Percentiles rank a stretch among this genome's conserved stretches.
These are phyloP conservation scores for Phaeosphaeria sp. DNA, from an alignment of 2,329 filamentous ascomycete species.

Conservation along the genomic window DNA sequence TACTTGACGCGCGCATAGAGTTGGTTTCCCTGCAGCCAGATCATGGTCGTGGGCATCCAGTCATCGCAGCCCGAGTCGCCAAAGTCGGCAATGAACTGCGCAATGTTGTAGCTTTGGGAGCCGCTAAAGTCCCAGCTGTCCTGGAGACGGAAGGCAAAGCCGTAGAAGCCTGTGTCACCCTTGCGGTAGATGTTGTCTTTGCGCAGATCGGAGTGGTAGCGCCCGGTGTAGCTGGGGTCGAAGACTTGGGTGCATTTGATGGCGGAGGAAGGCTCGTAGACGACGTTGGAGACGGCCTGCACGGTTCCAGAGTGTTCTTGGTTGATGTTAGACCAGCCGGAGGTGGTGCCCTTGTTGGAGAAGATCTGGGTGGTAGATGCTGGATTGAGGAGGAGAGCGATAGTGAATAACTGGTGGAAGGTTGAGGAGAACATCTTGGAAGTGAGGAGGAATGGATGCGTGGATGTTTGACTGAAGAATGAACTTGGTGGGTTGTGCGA, in stretches of 20 bases:
- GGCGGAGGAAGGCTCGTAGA: neutral
- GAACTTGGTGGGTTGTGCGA: neutral
- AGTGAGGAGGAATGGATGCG: neutral
- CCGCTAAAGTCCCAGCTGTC: neutral
- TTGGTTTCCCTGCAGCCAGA: neutral
- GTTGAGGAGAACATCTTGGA: neutral
- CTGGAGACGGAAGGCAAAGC: neutral
- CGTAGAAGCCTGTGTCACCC: neutral
- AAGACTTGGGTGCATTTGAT: neutral
- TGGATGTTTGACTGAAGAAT: neutral
- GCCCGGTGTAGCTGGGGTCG: neutral
- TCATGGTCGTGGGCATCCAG: neutral
- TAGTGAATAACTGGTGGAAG: neutral
- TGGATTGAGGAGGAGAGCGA: neutral
- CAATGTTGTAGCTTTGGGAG: neutral
- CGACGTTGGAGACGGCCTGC: neutral
- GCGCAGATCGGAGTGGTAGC: neutral
- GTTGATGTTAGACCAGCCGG: neutral
- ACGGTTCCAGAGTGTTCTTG: neutral
- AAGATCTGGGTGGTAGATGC: neutral
- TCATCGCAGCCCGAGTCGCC: neutral
- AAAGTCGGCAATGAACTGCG: neutral
- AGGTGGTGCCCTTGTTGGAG: neutral
- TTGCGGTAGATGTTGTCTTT: neutral
- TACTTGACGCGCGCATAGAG: neutral